phyloP scores from a whole-genome alignment of 2,329 filamentous ascomycete species.

The Lachnellula cervina region DNA sequence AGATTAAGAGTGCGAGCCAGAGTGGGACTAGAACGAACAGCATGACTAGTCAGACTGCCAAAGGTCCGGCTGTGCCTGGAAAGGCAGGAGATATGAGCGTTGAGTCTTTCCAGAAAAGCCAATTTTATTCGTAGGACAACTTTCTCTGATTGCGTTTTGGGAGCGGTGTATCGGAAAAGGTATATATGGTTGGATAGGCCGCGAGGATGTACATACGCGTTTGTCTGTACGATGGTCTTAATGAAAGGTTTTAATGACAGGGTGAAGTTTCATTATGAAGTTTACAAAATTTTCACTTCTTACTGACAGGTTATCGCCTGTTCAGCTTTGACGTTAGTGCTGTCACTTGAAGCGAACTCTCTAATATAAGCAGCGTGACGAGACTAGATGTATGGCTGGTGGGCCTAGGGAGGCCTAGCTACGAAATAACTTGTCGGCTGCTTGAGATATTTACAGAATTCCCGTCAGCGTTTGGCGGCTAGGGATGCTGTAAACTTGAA shows the following conservation, averaged over 20 bases:
- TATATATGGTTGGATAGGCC: not conserved
- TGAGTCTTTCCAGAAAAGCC: conserved; percentile 67
- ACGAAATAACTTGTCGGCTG: too few relatives aligned
- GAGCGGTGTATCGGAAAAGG: not conserved
- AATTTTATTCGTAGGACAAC: conserved; percentile 54
- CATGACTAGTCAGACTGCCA: conserved; percentile 36
- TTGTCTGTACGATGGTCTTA: not conserved
- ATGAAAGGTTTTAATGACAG: not conserved
- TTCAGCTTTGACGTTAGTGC: not conserved
- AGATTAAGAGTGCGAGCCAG: conserved; percentile 32
- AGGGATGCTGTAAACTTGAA: too few relatives aligned
- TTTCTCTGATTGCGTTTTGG: not conserved
- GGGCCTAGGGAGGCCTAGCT: too few relatives aligned
- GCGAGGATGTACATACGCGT: not conserved
- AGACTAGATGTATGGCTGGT: too few relatives aligned
- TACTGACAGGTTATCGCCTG: not conserved
- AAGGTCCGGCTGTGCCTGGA: conserved; percentile 46
- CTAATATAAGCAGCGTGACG: too few relatives aligned
- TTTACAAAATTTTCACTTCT: too few relatives aligned
- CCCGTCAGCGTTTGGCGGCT: too few relatives aligned
- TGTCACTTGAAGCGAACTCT: not conserved
- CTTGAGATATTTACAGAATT: too few relatives aligned
- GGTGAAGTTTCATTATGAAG: not conserved
- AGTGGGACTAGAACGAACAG: conserved; percentile 43
- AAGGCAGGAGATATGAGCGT: conserved; percentile 61